These are phyloP conservation scores for Cyanophora paradoxa DNA, from an alignment of 78 protist species.

Conservation along the genomic window DNA sequence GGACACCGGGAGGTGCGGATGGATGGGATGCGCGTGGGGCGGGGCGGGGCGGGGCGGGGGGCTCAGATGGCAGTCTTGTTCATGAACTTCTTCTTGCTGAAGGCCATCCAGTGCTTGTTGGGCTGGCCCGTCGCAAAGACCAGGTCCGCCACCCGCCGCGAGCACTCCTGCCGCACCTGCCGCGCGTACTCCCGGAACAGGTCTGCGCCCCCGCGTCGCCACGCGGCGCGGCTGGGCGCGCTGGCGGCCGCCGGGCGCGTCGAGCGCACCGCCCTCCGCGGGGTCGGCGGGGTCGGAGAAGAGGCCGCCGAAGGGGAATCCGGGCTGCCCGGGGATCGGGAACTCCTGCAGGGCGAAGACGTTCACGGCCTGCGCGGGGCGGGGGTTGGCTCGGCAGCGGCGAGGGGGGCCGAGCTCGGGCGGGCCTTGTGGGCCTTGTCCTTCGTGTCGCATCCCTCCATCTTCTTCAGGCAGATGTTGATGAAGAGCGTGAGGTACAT, in stretches of 20 bases:
- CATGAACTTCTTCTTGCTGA: constrained; percentile 72
- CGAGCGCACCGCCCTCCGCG: constrained; percentile 38
- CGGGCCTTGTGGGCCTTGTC: constrained; percentile 51
- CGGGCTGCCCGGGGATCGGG: constrained; percentile 73
- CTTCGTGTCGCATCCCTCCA: neutral
- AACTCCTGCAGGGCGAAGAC: constrained; percentile 62
- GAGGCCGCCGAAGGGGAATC: constrained; percentile 59
- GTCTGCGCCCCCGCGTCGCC: constrained; percentile 19
- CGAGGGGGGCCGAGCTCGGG: too few relatives aligned
- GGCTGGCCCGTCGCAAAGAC: constrained; percentile 28
- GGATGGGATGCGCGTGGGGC: too few relatives aligned
- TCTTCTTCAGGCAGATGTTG: constrained; percentile 60
- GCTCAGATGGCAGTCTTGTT: too few relatives aligned
- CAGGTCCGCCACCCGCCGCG: constrained; percentile 45
- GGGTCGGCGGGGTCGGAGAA: constrained; percentile 49
- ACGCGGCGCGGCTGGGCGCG: neutral
- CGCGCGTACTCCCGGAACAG: constrained; percentile 58
- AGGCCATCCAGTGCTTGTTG: constrained; percentile 76
- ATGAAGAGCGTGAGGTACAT: constrained; percentile 84
- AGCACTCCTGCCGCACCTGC: constrained; percentile 72
- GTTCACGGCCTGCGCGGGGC: constrained; percentile 19
- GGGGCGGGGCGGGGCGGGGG: too few relatives aligned
- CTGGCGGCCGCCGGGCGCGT: neutral
- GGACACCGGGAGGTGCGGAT: too few relatives aligned
- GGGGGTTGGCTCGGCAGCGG: too few relatives aligned